Conservation (phyloP, 2,329 filamentous ascomycete genomes). For the Diaporthe citriasiana region DNA sequence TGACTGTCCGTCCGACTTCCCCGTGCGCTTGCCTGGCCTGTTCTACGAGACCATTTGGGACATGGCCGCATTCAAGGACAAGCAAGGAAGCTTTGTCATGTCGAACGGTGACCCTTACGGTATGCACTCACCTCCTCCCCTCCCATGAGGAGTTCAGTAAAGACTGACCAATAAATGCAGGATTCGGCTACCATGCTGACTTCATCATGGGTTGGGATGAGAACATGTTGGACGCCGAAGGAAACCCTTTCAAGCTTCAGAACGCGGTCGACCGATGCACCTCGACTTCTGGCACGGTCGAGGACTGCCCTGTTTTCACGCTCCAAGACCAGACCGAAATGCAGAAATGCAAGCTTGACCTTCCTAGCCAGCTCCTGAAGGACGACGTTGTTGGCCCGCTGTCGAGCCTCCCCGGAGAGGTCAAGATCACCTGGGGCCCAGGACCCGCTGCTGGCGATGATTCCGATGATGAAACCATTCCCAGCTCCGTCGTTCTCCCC, state of each 20-base stretch:
- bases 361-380: slow-evolving; percentile 66
- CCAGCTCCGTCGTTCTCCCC: slow-evolving; percentile 46
- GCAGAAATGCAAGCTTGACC: slow-evolving; percentile 71
- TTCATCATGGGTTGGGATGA: slow-evolving; percentile 85
- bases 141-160: not conserved
- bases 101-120: slow-evolving; percentile 84
- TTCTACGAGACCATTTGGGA: slow-evolving; percentile 91
- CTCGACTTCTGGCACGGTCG: slow-evolving; percentile 75
- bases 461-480: slow-evolving; percentile 40
- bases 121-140: slow-evolving; percentile 51
- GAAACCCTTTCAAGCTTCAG: slow-evolving; percentile 69
- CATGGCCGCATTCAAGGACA: slow-evolving; percentile 74
- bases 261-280: slow-evolving; percentile 82
- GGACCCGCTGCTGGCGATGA: slow-evolving; percentile 44
- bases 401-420: slow-evolving; percentile 75
- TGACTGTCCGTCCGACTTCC: slow-evolving; percentile 78
- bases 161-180: slow-evolving; percentile 54
- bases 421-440: slow-evolving; percentile 59
- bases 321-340: slow-evolving; percentile 72
- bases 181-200: slow-evolving; percentile 83
- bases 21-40: slow-evolving; percentile 78
- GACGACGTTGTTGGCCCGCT: slow-evolving; percentile 74
- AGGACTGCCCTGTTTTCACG: slow-evolving; percentile 82
- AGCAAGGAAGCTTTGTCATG: slow-evolving; percentile 79
- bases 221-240: slow-evolving; percentile 44